These are phyloP conservation scores for Mycosphaerella arachidis DNA, from an alignment of 2,329 filamentous ascomycete genomes.

Conservation along the genomic window DNA sequence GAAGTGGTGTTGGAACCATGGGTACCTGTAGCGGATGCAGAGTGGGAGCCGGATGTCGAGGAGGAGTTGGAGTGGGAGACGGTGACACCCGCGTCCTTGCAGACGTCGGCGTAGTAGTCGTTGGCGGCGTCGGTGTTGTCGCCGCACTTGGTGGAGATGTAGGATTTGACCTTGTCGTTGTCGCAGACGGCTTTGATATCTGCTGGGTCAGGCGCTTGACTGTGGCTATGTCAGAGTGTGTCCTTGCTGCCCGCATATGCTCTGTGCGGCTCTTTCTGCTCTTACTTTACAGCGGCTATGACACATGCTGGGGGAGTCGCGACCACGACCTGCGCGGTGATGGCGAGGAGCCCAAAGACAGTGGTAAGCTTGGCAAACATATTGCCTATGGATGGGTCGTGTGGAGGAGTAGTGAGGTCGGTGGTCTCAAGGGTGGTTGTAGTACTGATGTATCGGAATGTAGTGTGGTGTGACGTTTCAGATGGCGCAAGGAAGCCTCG, in stretches of 20 bases:
- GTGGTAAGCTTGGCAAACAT: conserved; percentile 47
- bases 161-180: conserved; percentile 24
- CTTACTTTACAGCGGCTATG: conserved; percentile 49
- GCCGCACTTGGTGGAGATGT: conserved; percentile 30
- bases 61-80: conserved; percentile 17
- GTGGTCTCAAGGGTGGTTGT: neutral
- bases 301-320: conserved; percentile 49
- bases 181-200: conserved; percentile 33
- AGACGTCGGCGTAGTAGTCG: conserved; percentile 30
- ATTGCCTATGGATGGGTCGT: conserved; percentile 16
- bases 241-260: neutral
- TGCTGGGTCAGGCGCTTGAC: conserved; percentile 27
- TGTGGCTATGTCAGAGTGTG: conserved; percentile 21
- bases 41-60: conserved; percentile 3
- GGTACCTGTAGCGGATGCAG: conserved; percentile 11
- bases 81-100: conserved; percentile 30
- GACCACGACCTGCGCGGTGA: conserved; percentile 40
- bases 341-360: conserved; percentile 42
- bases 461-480: conserved; percentile 3
- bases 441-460: conserved; percentile 4
- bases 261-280: neutral
- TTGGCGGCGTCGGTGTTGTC: conserved; percentile 26
- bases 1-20: conserved; percentile 11
- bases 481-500: neutral
- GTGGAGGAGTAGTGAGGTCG: neutral